phyloP scores from a whole-genome alignment of 208 protist species.

The Baffinella frigidus region DNA sequence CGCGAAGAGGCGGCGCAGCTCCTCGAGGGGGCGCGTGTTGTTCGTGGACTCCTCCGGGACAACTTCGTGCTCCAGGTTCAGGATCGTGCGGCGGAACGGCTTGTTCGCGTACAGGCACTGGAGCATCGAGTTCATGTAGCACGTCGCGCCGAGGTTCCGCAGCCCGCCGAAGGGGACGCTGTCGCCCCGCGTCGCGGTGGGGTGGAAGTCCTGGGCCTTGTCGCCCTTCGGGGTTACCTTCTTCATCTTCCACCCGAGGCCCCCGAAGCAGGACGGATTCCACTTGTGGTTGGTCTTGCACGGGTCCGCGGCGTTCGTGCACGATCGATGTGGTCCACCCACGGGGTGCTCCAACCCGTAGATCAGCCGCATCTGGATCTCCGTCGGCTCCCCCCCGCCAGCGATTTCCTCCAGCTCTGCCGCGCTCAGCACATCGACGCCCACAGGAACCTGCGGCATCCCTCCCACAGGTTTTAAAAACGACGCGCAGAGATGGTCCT shows the following conservation, averaged over 20 bases:
- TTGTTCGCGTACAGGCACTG: slow-evolving; percentile 41
- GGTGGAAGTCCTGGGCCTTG: background rate
- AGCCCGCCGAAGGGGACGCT: slow-evolving; percentile 5
- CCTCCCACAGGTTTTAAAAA: too few relatives aligned
- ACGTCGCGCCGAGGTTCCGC: slow-evolving; percentile 41
- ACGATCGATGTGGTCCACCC: slow-evolving; percentile 17
- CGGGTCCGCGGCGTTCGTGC: background rate
- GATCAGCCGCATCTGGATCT: background rate
- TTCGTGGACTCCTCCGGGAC: background rate
- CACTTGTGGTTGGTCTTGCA: slow-evolving; percentile 39
- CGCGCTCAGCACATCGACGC: background rate
- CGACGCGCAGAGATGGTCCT: too few relatives aligned
- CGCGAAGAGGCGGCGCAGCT: slow-evolving; percentile 4
- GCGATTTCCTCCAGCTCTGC: background rate
- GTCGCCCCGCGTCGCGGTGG: background rate
- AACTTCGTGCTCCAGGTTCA: background rate
- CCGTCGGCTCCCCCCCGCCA: background rate
- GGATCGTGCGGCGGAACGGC: background rate
- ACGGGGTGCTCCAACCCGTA: background rate
- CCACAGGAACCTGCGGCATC: too few relatives aligned
- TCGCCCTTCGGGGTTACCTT: background rate
- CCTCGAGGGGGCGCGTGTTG: background rate
- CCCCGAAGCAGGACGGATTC: slow-evolving; percentile 45
- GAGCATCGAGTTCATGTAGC: slow-evolving; percentile 53
- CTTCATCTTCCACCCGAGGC: slow-evolving; percentile 47